Evolutionary conservation across 805 yeast genomes (phyloP), one percentile per base, ranked within the genome.

Genomic region (Schizosaccharomyces lindneri): DNA sequence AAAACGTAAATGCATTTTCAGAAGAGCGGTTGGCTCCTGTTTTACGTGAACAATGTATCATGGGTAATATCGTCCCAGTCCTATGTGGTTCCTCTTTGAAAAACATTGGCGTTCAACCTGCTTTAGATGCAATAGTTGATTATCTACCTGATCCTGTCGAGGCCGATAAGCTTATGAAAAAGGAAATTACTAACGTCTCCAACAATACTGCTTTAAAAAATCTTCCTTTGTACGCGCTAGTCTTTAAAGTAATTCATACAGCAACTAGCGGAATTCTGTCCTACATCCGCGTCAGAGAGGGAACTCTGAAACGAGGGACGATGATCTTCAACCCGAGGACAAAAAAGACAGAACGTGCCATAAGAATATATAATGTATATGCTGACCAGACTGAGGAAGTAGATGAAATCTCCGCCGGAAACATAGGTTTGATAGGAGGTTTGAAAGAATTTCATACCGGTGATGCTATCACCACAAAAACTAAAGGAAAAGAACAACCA

Each of bases 81-180:
- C 72, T 89, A 46, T 88, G 97, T 71, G 98, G 98, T 13, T 85
- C 97, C 1, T 85, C 95, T 62, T 93, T 90, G 72, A 79, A 77
- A 65, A 90, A 90, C 70, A 85, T 90, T 59, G 98, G 98, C 31
- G 95, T 93, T 2, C 97, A 93, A 69, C 96, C 97, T 0, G 73
- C 93, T 60, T 72, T 93, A 71, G 97, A 90, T 71, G 89, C 94
- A 0, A 78, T 89, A 13, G 78, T 81, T 1, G 78, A 79, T 62
- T 93, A 79, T 67, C 73, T 93, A 19, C 97, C 98, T 0, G 81
- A 88, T 1, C 97, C 97, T 0, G 65, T 78, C 2, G 88, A 88
- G 64, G 24, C 61, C 17, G 32, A 59, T 63, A 46, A 59, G 48
- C 59, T 61, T 19, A 9, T 11, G 11, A 24, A n/a, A 9, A 7